Evolutionary conservation across 2,329 filamentous ascomycete genomes (phyloP), one percentile per base, ranked within the genome.

Genomic region (Epichloe baconii): DNA sequence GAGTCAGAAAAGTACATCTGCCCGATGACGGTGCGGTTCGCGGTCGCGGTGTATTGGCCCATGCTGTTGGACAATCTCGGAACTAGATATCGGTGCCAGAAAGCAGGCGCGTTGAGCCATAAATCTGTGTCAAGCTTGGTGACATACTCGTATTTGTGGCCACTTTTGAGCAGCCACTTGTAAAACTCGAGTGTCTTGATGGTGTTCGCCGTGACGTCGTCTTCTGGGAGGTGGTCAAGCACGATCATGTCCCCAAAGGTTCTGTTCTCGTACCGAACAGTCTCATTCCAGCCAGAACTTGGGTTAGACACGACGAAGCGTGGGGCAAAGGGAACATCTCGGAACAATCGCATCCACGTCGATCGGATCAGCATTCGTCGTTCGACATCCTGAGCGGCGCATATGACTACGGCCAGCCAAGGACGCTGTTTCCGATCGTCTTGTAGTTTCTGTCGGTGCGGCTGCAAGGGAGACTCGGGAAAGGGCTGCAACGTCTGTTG

Each of bases 171-270:
- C 19, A 66, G 59, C 58, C 59, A 64, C 49, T 62, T 60, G 55
- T 62, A 64, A 5, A 66, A 58, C 54, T 66, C 64, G 14, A 66
- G 55, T 4, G 62, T 63, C 56, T 66, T 66, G 53, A 66, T 55
- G 8, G 62, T 65, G 50, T 66, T 66, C 40, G 64, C 62, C 4
- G 59, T 63, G 6, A 64, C 35, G 14, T 62, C 60, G 47, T 63
- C 58, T 53, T 66, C 64, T 12, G 55, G 54, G 3, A 66, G 49
- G 44, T 63, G 57, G n/a, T 65, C 61, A 4, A 66, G 63, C 2
- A 66, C 59, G 52, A 66, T 64, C 38, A 66, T 58, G 49, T 66
- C 64, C 14, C 64, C 64, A 54, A 60, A 64, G 2, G 64, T 66
- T 31, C 55, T 56, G 48, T 66, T 66, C 53, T 66, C 64, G 23